A percentile compares a stretch with the other conserved stretches of the same genome.
phyloP scores from a whole-genome alignment of 23 red algal genomes.

The Pyropia yezoensis region DNA sequence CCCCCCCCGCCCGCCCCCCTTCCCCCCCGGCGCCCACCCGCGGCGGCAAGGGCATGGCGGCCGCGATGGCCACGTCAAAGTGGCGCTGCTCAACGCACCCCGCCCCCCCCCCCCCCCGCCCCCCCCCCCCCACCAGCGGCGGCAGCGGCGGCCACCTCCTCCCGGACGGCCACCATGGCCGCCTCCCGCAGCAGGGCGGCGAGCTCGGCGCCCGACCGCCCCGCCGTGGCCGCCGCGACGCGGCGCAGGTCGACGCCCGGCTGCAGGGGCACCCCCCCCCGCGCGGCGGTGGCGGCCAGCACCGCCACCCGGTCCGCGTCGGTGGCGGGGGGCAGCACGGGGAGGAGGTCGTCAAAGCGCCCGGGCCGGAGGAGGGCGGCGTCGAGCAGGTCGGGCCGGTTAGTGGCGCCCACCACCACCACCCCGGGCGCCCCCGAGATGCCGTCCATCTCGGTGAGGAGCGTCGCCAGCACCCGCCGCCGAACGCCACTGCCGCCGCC shows the following conservation, averaged over 20 bases:
- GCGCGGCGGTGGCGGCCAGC: conserved; percentile 6
- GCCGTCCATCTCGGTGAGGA: conserved; percentile 94
- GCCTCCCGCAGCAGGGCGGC: conserved; percentile 56
- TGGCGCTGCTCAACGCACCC: too few species aligned
- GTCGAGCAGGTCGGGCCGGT: conserved; percentile 70
- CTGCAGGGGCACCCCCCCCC: conserved; percentile 1
- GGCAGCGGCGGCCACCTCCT: background rate
- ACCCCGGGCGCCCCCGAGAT: conserved; percentile 36
- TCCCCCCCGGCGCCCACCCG: too few species aligned
- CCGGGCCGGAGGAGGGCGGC: conserved; percentile 77
- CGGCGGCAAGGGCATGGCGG: too few species aligned
- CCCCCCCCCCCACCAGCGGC: too few species aligned
- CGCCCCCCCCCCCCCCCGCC: too few species aligned
- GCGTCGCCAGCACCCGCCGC: conserved; percentile 46
- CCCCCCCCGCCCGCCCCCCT: too few species aligned
- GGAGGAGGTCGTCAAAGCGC: conserved; percentile 83
- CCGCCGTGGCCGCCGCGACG: conserved; percentile 4
- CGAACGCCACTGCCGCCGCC: conserved; percentile 53
- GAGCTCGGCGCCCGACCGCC: conserved; percentile 36
- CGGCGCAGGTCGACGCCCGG: conserved; percentile 22
- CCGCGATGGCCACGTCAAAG: too few species aligned
- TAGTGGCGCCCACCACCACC: conserved; percentile 67
- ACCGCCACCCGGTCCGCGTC: conserved; percentile 22
- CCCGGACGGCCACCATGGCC: conserved; percentile 43
- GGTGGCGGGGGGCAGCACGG: conserved; percentile 18